A percentile compares a stretch with the other conserved stretches of the same genome.
phyloP scores from a whole-genome alignment of 257 asterid species.

The Ilex asprella region DNA sequence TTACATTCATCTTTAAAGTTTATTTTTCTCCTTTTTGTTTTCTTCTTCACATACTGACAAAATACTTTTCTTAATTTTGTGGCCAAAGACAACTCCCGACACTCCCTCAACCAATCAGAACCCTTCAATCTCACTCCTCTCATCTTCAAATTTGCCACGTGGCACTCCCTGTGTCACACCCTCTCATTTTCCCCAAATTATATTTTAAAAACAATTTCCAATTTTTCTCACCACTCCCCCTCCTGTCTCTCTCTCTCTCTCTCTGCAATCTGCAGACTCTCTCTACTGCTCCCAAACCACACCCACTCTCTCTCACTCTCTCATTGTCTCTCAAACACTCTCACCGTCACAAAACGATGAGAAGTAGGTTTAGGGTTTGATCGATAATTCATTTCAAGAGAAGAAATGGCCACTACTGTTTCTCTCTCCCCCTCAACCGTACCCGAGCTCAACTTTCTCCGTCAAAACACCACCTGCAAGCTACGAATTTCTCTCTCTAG shows the following conservation, averaged over 20 bases:
- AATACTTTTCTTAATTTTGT: too few relatives aligned
- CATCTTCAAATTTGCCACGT: constrained; percentile 23
- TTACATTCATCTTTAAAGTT: too few relatives aligned
- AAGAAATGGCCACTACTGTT: constrained; percentile 36
- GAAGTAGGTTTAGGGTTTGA: not conserved
- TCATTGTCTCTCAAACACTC: too few relatives aligned
- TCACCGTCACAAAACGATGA: not conserved
- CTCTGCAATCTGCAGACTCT: not conserved
- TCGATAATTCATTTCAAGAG: not conserved
- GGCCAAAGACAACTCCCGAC: not conserved
- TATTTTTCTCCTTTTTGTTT: too few relatives aligned
- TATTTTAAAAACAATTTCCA: not conserved
- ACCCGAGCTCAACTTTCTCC: constrained; percentile 30
- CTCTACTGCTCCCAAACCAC: not conserved
- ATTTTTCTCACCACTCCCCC: constrained; percentile 1
- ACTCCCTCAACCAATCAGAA: constrained; percentile 23
- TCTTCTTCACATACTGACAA: too few relatives aligned
- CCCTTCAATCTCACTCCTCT: constrained; percentile 9
- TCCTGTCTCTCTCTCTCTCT: not conserved
- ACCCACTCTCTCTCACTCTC: not conserved
- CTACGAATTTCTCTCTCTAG: constrained; percentile 29
- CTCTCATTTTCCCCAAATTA: constrained; percentile 13
- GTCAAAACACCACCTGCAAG: constrained; percentile 33
- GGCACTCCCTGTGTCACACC: constrained; percentile 15
- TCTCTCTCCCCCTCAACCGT: constrained; percentile 27